Base-by-base conservation (phyloP, 2,329 filamentous ascomycete species). In the Fusarium guadeloupense region DNA sequence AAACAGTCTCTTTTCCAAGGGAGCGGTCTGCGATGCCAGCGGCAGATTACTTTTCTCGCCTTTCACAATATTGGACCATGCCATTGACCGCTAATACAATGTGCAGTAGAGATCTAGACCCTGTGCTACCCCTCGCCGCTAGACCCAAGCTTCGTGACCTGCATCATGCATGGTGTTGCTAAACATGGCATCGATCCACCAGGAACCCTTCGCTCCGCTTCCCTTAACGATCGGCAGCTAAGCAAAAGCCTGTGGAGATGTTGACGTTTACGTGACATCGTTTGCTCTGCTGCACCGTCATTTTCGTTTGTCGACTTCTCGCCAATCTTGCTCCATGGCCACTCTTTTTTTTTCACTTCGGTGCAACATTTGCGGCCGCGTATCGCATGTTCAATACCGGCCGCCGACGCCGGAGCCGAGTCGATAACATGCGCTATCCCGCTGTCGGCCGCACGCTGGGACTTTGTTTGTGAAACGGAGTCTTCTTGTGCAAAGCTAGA, bases 121-220 rank as follows among this genome's bases (percentile, higher is more conserved):
- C 33, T 54, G 59, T 56, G 31, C 20, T 41, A 60, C 63, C 45
- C 59, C 30, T 56, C 45, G 38, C 40, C 51, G 48, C 39, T 40
- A 43, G 21, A 26, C 44, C 47, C n/a, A n/a, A n/a, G n/a, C n/a
- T n/a, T n/a, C 47, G 68, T 62, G 34, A 41, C 62, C 38, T 68
- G 62, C 64, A 55, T 51, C 30, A 49, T 58, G 53, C 53, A 49
- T 47, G 26, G 48, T 63, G 53, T 52, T 68, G 59, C 65, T 68
- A 68, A 68, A 66, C 65, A 53, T 66, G 40, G 57, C 40, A 48
- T 47, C 45, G 42, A 44, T 35, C 42, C 39, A 54, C 49, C 21
- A 45, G 28, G 31, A 33, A 44, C 38, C n/a, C n/a, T 28, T 43
- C 16, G 21, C 31, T 39, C 30, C 40, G n/a, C n/a, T n/a, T n/a